Evolutionary conservation across 2,329 filamentous ascomycete species (phyloP), one percentile per base, ranked within the genome.

Genomic region (Coniochaeta sp.): DNA sequence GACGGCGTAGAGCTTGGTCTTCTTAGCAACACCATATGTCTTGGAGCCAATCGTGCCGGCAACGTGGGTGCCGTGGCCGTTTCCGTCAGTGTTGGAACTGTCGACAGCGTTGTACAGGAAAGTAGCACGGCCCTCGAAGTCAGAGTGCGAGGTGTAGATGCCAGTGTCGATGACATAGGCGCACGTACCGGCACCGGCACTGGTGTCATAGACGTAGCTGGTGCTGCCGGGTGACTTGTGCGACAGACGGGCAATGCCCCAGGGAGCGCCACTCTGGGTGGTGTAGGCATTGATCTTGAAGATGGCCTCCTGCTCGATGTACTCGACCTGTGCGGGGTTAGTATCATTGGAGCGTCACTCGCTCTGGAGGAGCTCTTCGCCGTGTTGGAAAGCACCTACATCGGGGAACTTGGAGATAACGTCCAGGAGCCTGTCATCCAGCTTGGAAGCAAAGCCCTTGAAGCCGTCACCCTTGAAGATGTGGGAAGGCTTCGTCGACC

Each of bases 41-140:
- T 18, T 14, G 18, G 66, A 66, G 50, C 67, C 72, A 51, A 76
- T 68, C 47, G 71, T 76, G 51, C 72, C 74, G 5, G 71, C 65
- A 18, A 74, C 70, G 60, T 76, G 72, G 12, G 73, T 77, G 54
- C 73, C 74, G 63, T 76, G 73, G 53, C 73, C 74, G 54, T 73
- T 66, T 53, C 67, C 70, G 51, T 75, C 72, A 1, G 58, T 60
- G 61, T 71, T 64, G 54, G 58, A 54, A 48, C 57, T 58, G 58
- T 70, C 67, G 49, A 53, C 63, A 52, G 62, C 65, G 51, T 63
- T 71, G 67, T 71, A 72, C 56, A 59, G 62, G 26, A 67, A 70
- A 49, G 58, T 64, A 32, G 73, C 74, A 27, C 73, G 72, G 54
- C 69, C 69, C 28, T 63, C 71, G 22, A 75, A 76, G 14, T 74